Evolutionary conservation across 169 alveolate species (phyloP).

Genomic region (Blepharisma undulans): DNA sequence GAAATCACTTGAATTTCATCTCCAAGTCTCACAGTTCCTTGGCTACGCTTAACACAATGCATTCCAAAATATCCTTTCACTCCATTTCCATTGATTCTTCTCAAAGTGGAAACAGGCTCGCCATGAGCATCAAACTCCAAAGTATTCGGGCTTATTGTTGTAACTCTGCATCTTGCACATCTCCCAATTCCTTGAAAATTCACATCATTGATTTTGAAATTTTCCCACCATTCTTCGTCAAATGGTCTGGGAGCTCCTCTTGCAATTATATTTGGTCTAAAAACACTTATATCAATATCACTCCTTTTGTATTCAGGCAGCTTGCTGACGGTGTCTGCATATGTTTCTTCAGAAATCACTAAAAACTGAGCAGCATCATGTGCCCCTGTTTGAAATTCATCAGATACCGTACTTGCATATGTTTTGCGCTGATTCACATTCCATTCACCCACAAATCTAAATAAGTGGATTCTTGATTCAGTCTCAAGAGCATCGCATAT

Average conservation of each 20-base stretch:
- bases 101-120: background rate
- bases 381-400: background rate
- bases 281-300: background rate
- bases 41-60: background rate
- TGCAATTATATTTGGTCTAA: slow-evolving; percentile 22
- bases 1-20: background rate
- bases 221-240: background rate
- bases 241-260: background rate
- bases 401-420: background rate
- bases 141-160: background rate
- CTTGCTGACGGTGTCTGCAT: background rate
- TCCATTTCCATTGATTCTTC: slow-evolving; percentile 24
- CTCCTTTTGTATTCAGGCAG: background rate
- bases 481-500: background rate
- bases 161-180: slow-evolving; percentile 13
- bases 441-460: background rate
- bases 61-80: slow-evolving; percentile 23
- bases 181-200: background rate
- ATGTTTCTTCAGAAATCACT: slow-evolving; percentile 16
- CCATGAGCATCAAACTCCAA: background rate
- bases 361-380: background rate
- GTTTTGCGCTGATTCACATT: background rate
- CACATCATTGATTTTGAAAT: background rate
- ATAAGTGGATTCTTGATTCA: background rate
- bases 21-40: background rate